A percentile compares a stretch with the other conserved stretches of the same genome.
Evolutionary conservation across 2,329 filamentous ascomycete genomes (phyloP).

Genomic region (Ascochyta pisi): DNA sequence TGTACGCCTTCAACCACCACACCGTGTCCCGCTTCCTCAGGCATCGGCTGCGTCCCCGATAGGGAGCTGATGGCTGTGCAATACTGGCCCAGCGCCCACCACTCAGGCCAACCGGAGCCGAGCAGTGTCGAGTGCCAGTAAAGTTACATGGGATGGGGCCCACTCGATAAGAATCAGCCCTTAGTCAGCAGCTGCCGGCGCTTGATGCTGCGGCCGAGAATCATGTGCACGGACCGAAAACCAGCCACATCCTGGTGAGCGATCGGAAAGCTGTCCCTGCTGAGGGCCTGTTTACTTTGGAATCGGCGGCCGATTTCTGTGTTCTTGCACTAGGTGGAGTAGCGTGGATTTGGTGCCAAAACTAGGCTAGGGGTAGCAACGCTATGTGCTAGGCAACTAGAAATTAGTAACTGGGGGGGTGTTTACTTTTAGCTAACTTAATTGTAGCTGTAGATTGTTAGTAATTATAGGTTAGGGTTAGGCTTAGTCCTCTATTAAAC

Average conservation of each 20-base stretch:
- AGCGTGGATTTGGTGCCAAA: too few relatives aligned
- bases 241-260: conserved; percentile 30
- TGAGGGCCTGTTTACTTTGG: too few relatives aligned
- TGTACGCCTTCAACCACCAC: conserved; percentile 26
- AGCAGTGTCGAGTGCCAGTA: conserved; percentile 31
- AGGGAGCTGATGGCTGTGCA: conserved; percentile 45
- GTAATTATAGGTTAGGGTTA: too few relatives aligned
- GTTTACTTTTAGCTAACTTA: too few relatives aligned
- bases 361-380: too few relatives aligned
- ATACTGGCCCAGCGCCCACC: conserved; percentile 26
- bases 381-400: too few relatives aligned
- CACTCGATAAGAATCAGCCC: conserved; percentile 16
- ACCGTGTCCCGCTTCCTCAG: conserved; percentile 32
- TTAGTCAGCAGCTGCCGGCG: conserved; percentile 34
- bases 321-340: too few relatives aligned
- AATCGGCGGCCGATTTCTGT: too few relatives aligned
- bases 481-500: too few relatives aligned
- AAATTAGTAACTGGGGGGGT: too few relatives aligned
- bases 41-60: conserved; percentile 46
- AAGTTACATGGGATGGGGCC: conserved; percentile 12
- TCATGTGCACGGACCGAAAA: conserved; percentile 16
- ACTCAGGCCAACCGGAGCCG: conserved; percentile 44
- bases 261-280: conserved; percentile 39
- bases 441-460: too few relatives aligned
- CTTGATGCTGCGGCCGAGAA: conserved; percentile 22